Evolutionary conservation across 176 grass and related monocot genomes (phyloP).

Genomic region (Cenchrus fungigraminus): DNA sequence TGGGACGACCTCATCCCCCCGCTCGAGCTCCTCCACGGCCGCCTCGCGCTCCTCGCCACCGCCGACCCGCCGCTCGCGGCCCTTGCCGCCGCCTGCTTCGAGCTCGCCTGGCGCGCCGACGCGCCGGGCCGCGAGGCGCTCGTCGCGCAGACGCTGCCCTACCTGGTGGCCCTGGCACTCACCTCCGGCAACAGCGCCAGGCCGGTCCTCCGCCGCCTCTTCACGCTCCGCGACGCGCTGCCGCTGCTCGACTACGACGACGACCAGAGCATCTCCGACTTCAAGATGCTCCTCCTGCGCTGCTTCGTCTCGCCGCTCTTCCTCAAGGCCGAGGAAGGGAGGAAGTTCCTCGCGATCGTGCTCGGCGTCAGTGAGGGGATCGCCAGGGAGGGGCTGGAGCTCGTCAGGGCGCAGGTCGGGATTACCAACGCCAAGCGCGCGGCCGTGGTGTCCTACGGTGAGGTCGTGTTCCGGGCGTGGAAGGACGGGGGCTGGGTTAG

Average conservation of each 20-base stretch:
- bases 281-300: slow-evolving; percentile 77
- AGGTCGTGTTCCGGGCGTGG: slow-evolving; percentile 91
- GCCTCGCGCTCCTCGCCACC: slow-evolving; percentile 59
- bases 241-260: slow-evolving; percentile 83
- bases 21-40: slow-evolving; percentile 65
- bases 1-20: slow-evolving; percentile 58
- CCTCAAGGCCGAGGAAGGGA: slow-evolving; percentile 77
- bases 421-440: slow-evolving; percentile 66
- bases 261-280: slow-evolving; percentile 73
- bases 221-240: slow-evolving; percentile 76
- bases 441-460: slow-evolving; percentile 66
- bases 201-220: slow-evolving; percentile 69
- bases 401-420: slow-evolving; percentile 74
- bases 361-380: slow-evolving; percentile 72
- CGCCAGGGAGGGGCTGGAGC: slow-evolving; percentile 65
- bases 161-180: slow-evolving; percentile 74
- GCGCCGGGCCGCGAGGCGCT: slow-evolving; percentile 67
- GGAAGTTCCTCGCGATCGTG: slow-evolving; percentile 62
- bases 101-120: slow-evolving; percentile 71
- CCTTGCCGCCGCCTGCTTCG: slow-evolving; percentile 68
- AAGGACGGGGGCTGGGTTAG: slow-evolving; percentile 57
- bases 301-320: slow-evolving; percentile 73
- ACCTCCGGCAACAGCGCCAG: slow-evolving; percentile 52
- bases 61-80: slow-evolving; percentile 59
- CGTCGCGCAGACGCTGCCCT: slow-evolving; percentile 85